These are phyloP conservation scores for Areca catechu DNA, from an alignment of 176 grass and related monocot species.

Conservation along the genomic window DNA sequence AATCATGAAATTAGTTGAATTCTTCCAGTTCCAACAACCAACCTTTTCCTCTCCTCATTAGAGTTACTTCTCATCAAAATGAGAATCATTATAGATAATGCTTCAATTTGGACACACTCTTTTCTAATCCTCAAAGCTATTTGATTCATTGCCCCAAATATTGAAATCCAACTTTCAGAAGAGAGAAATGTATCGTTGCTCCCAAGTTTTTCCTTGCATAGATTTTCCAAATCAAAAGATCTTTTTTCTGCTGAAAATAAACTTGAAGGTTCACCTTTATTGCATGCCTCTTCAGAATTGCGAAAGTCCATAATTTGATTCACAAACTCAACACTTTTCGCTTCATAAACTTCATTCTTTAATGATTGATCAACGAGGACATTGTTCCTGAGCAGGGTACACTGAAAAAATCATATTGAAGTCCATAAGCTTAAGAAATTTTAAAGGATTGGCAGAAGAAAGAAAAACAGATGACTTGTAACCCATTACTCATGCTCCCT, in stretches of 20 bases:
- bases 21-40: constrained; percentile 13
- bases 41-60: constrained; percentile 59
- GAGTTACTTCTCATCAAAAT: constrained; percentile 54
- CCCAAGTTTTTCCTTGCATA: constrained; percentile 19
- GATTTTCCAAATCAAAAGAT: constrained; percentile 15
- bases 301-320: background rate
- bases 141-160: constrained; percentile 48
- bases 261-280: constrained; percentile 1
- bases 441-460: constrained; percentile 20
- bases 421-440: constrained; percentile 64
- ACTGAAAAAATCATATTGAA: constrained; percentile 88
- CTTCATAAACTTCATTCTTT: constrained; percentile 19
- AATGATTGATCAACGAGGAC: constrained; percentile 32
- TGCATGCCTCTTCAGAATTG: background rate
- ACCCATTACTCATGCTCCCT: no score
- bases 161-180: constrained; percentile 42
- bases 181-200: constrained; percentile 31
- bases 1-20: background rate
- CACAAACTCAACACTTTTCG: constrained; percentile 18
- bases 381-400: constrained; percentile 69
- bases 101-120: constrained; percentile 42
- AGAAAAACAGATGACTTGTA: constrained; percentile 11
- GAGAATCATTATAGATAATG: constrained; percentile 78
- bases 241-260: constrained; percentile 2
- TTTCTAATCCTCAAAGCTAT: constrained; percentile 34